Evolutionary conservation across 805 yeast species (phyloP).

Genomic region (Cyberlindnera bimundalis): DNA sequence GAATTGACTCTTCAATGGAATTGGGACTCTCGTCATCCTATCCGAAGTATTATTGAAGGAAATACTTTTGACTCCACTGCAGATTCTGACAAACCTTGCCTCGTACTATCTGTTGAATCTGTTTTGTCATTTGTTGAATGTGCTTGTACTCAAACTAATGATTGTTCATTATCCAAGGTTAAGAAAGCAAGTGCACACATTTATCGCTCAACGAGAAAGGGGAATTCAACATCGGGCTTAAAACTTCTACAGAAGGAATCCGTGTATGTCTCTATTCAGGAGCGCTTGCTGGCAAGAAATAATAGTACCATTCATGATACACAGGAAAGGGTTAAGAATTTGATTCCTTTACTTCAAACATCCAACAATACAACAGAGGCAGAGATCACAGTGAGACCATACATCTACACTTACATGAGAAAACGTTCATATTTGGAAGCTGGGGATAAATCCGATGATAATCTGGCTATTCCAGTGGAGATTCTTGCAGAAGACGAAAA

Average conservation of each 20-base stretch:
- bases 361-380: constrained; percentile 13
- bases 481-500: constrained; percentile 10
- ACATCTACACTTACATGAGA: constrained; percentile 17
- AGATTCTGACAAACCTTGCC: constrained; percentile 48
- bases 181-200: constrained; percentile 60
- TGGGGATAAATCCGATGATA: constrained; percentile 19
- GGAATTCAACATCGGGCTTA: constrained; percentile 23
- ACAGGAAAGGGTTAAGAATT: constrained; percentile 8
- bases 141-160: constrained; percentile 46
- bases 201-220: constrained; percentile 46
- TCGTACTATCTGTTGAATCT: constrained; percentile 61
- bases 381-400: constrained; percentile 22
- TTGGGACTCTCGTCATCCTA: constrained; percentile 83
- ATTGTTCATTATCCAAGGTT: constrained; percentile 57
- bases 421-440: constrained; percentile 10
- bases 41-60: constrained; percentile 45
- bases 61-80: constrained; percentile 50
- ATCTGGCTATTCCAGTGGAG: constrained; percentile 28
- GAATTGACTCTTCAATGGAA: constrained; percentile 85
- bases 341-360: constrained; percentile 10
- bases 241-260: constrained; percentile 33
- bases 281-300: constrained; percentile 29
- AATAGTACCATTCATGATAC: constrained; percentile 19
- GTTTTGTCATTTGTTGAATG: constrained; percentile 63
- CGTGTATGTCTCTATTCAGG: constrained; percentile 30